These are phyloP conservation scores for Microbotryomycetes sp. DNA, from an alignment of 1,284 basidiomycete species.

Conservation along the genomic window DNA sequence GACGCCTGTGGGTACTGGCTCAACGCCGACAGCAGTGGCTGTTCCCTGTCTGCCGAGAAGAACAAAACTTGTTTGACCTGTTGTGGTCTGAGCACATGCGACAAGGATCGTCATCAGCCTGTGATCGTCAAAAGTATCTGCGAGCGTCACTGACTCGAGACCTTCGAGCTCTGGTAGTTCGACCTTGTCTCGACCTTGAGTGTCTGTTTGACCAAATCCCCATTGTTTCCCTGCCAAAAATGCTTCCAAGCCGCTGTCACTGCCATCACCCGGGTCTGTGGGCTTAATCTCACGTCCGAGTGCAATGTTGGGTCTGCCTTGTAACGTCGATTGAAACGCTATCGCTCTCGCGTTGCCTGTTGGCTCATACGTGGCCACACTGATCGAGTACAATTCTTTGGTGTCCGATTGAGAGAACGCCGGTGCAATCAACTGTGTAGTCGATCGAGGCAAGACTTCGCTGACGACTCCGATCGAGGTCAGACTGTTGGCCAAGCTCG, in stretches of 20 bases:
- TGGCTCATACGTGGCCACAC: constrained; percentile 4
- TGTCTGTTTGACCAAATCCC: constrained; percentile 19
- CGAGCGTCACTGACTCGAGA: constrained; percentile 10
- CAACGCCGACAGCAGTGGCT: constrained; percentile 22
- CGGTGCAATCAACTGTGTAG: not conserved
- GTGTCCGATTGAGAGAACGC: not conserved
- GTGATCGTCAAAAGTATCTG: not conserved
- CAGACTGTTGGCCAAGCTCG: not conserved
- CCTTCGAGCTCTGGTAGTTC: constrained; percentile 6
- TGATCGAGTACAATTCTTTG: constrained; percentile 8
- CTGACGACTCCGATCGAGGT: constrained; percentile 11
- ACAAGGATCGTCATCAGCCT: not conserved
- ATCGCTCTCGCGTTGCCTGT: not conserved
- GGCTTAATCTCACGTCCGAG: constrained; percentile 26
- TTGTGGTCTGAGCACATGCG: not conserved
- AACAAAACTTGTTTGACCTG: constrained; percentile 21
- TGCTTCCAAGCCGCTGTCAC: constrained; percentile 14
- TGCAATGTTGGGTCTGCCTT: constrained; percentile 21
- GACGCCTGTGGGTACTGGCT: not conserved
- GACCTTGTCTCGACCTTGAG: not conserved
- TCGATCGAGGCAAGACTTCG: constrained; percentile 12
- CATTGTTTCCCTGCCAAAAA: constrained; percentile 27
- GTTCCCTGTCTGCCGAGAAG: constrained; percentile 25
- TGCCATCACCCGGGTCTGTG: not conserved
- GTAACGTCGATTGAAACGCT: constrained; percentile 12